A percentile compares a stretch with the other conserved stretches of the same genome.
Conservation (phyloP, 2,329 filamentous ascomycete genomes). For the Talaromyces sp. region DNA sequence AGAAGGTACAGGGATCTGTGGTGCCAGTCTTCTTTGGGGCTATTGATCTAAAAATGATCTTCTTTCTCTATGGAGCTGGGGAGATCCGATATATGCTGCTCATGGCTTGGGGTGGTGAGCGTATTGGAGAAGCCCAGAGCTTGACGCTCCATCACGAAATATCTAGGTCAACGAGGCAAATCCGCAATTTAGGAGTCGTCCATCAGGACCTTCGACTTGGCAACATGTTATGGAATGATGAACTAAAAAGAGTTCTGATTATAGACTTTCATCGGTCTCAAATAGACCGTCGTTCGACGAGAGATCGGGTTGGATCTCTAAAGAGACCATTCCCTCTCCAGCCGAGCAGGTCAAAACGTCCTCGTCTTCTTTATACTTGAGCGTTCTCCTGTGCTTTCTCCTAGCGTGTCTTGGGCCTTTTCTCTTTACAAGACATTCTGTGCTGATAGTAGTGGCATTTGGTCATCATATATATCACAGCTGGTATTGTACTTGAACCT, state of each 20-base stretch:
- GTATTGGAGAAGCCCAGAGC: no score
- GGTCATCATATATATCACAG: slow-evolving; percentile 2
- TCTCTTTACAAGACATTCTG: background rate
- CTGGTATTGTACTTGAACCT: background rate
- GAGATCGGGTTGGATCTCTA: background rate
- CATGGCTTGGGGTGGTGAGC: no score
- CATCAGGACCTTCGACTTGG: slow-evolving; percentile 14
- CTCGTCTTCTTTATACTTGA: slow-evolving; percentile 4
- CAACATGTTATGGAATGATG: slow-evolving; percentile 19
- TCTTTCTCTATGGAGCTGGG: no score
- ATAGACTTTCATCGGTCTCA: slow-evolving; percentile 19
- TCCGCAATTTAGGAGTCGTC: no score
- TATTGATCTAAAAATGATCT: background rate
- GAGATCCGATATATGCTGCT: no score
- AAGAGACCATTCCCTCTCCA: background rate
- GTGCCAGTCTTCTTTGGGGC: no score
- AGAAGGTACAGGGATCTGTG: slow-evolving; percentile 19
- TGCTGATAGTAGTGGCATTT: slow-evolving; percentile 6
- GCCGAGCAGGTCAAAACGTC: background rate
- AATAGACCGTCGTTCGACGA: slow-evolving; percentile 3
- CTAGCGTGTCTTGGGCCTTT: no score
- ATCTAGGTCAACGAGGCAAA: no score
- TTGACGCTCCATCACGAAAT: no score
- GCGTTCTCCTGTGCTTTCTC: no score
- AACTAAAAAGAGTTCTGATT: slow-evolving; percentile 17